Conservation (phyloP, 73 alveolate genomes). For the Durusdinium trenchii region DNA sequence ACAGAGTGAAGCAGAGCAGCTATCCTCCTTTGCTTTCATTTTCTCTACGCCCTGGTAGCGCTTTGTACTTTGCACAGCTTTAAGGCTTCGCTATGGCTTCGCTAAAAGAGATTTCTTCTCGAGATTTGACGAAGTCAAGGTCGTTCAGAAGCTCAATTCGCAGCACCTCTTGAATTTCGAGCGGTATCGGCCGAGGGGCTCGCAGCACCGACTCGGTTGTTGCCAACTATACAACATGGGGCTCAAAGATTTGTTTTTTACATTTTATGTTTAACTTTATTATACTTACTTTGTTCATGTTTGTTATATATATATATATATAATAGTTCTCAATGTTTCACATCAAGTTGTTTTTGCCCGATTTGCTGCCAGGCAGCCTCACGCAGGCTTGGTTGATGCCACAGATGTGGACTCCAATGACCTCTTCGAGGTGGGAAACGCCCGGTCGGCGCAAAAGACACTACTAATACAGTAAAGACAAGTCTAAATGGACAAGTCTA, state of each 20-base stretch:
- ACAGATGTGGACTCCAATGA: slow-evolving; percentile 56
- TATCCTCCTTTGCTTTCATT: too few species aligned
- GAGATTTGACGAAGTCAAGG: too few species aligned
- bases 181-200: slow-evolving; percentile 59
- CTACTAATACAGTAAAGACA: not conserved
- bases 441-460: not conserved
- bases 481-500: too few species aligned
- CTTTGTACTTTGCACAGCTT: too few species aligned
- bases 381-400: slow-evolving; percentile 77
- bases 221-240: not conserved
- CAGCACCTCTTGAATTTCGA: slow-evolving; percentile 64
- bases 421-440: slow-evolving; percentile 10
- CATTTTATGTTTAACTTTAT: not conserved
- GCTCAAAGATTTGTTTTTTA: not conserved
- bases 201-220: not conserved
- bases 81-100: too few species aligned
- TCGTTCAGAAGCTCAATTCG: slow-evolving; percentile 59
- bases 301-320: too few species aligned
- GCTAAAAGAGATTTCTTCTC: too few species aligned
- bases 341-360: not conserved
- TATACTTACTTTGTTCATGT: not conserved
- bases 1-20: too few species aligned
- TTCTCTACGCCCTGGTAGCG: too few species aligned
- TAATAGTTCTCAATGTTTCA: not conserved
- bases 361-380: slow-evolving; percentile 34